A percentile compares a stretch with the other conserved stretches of the same genome.
These are phyloP conservation scores for Cymbidium sinense DNA, from an alignment of 106 monocot species.

Conservation along the genomic window DNA sequence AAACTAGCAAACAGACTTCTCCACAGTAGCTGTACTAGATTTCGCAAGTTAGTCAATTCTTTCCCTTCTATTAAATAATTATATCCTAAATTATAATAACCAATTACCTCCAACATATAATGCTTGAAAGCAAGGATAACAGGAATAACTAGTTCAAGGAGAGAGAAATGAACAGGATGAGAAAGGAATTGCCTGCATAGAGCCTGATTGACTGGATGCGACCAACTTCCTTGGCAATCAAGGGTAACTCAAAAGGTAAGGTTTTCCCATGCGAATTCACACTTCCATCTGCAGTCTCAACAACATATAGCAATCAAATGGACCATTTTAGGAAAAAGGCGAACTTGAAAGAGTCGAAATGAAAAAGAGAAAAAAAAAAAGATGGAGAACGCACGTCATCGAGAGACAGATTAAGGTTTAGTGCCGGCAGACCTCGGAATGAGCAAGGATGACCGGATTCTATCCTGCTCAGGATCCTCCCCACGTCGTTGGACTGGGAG, in stretches of 20 bases:
- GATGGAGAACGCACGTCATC: constrained; percentile 1
- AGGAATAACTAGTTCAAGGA: not conserved
- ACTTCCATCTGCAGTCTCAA: constrained; percentile 3
- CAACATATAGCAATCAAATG: not conserved
- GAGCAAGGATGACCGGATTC: not conserved
- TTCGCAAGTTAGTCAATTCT: no score
- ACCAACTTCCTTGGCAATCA: constrained; percentile 6
- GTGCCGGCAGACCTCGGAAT: not conserved
- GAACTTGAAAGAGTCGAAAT: not conserved
- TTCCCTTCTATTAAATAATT: no score
- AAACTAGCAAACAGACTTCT: no score
- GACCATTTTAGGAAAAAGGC: not conserved
- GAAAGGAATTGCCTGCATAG: not conserved
- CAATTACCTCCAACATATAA: not conserved
- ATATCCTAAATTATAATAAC: no score
- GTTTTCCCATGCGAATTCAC: not conserved
- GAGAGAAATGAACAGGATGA: not conserved
- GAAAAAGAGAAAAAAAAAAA: no score
- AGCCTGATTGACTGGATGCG: constrained; percentile 4
- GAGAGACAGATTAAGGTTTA: not conserved
- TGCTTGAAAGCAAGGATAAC: not conserved
- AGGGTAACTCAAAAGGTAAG: constrained; percentile 1
- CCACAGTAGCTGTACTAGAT: no score
- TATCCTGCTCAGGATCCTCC: not conserved
- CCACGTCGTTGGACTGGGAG: not conserved